Base-by-base conservation (phyloP, 1,284 basidiomycete genomes). In the Macrocystidia cucumis region DNA sequence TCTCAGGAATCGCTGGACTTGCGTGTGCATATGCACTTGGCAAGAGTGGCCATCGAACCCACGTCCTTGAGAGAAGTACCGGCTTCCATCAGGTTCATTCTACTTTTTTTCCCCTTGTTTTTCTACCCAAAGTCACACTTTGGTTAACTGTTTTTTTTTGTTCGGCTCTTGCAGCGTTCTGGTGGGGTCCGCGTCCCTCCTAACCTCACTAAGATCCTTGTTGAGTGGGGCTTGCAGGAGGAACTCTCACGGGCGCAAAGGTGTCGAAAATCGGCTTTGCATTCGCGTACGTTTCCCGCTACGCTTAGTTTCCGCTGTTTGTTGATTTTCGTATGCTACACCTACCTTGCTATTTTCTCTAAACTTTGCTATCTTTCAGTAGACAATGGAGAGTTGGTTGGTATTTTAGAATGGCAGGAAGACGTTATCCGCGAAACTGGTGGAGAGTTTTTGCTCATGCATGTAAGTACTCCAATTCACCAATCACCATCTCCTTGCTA, bases 341-440 rank as follows among this genome's bases (percentile, higher is more conserved):
- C 4, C 12, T 25, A 16, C 14, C 22, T 16, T 24, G 5, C 24
- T 16, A 31, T 21, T 17, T 21, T 9, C 5, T 24, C 24, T 34
- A 27, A 27, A 25, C 23, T 32, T n/a, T 9, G 27, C 33, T 13
- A 30, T 27, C 43, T 34, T 18, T 12, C 46, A 74, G 73, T 63
- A 31, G 57, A 62, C 26, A 62, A 62, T 1, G 65, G 63, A n/a
- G 55, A 71, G 27, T 40, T 55, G 29, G 47, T 69, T 13, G 75
- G 74, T 13, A 54, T 51, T 35, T 46, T 71, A 14, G 60, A 65
- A 39, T 77, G 74, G 71, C 59, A 61, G 39, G 62, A 72, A 34
- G 67, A 69, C 19, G 60, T 77, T 4, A 61, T 78, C 39, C 54
- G 62, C 35, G 74, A 75, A 40, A 65, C 67, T 0, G 74, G 74